Percentiles rank a stretch among this genome's conserved stretches.
phyloP scores from a whole-genome alignment of 169 alveolate species.

The Eimeria brunetti region DNA sequence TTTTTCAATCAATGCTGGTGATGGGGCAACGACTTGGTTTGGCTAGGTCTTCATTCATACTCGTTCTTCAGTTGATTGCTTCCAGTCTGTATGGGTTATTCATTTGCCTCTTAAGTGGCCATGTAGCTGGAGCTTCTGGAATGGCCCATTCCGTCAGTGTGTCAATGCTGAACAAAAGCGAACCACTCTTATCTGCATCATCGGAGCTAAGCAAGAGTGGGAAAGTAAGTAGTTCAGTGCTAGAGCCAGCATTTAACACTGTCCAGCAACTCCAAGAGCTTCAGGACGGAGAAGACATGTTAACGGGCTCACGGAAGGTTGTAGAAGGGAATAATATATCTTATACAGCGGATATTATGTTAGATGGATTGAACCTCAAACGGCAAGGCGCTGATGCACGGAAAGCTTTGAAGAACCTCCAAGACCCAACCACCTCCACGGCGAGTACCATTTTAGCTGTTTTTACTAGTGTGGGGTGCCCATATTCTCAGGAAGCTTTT shows the following conservation, averaged over 20 bases:
- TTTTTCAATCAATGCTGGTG: not conserved
- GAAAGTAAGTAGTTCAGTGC: not conserved
- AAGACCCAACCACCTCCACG: not conserved
- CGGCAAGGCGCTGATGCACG: not conserved
- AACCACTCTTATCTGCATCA: not conserved
- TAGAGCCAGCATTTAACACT: not conserved
- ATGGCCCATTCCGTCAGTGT: too few relatives aligned
- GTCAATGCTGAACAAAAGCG: not conserved
- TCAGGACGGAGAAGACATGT: not conserved
- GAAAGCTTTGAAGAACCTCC: not conserved
- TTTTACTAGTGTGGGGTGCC: constrained; percentile 11
- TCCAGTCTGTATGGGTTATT: not conserved
- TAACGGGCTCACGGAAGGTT: not conserved
- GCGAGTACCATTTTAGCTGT: not conserved
- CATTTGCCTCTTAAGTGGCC: not conserved
- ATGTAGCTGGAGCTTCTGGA: not conserved
- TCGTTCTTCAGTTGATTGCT: not conserved
- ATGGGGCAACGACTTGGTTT: not conserved
- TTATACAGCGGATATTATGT: too few relatives aligned
- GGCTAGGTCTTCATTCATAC: not conserved
- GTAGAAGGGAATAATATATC: not conserved
- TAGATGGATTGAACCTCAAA: not conserved
- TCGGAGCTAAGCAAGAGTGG: not conserved
- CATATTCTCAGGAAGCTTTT: constrained; percentile 35
- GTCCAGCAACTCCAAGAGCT: not conserved